Evolutionary conservation across 176 grass and related monocot species (phyloP), one percentile per base, ranked within the genome.

Genomic region (Aegilops speltoides): DNA sequence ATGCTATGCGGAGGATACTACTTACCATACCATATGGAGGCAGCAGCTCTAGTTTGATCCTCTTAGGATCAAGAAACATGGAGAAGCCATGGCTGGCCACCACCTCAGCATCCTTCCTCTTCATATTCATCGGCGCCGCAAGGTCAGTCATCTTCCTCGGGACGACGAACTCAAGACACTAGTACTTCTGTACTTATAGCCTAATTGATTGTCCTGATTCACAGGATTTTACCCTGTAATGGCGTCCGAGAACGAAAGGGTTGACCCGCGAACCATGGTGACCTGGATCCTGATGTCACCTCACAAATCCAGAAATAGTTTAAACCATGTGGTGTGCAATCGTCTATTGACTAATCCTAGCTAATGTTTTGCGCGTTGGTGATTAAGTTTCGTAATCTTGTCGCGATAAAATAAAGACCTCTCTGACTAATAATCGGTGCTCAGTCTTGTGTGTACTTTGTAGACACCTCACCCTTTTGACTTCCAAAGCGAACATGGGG

Each of bases 61-160:
- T 43, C 41, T 43, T 43, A 43, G 41, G 41, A 43, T 43, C 41
- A 43, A 43, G 41, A 0, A 43, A 43, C 10, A 43, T 43, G 41
- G 41, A 43, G 41, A 43, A 43, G 0, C 41, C 41, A 43, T 43
- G 41, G 41, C 10, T 43, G 41, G 41, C 41, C 41, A 43, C 41
- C 41, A 43, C 10, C 41, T 43, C 41, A 3, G 12, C 41, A 43
- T 12, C 41, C 41, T 43, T 43, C 41, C 41, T 43, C 41, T 43
- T 43, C 41, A 43, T 43, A 43, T 73, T 88, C 66, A 88, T 86
- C 28, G 46, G 74, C 2, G 79, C 64, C 76, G 57, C 74, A 62
- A 83, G 69, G 82, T 70, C 68, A 81, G 89, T 64, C 89, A 91
- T 87, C 25, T 80, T 79, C n/a, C 56, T 13, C 46, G 33, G 17